Conservation (phyloP, 495 filamentous ascomycete genomes). For the Cercophora sp. region DNA sequence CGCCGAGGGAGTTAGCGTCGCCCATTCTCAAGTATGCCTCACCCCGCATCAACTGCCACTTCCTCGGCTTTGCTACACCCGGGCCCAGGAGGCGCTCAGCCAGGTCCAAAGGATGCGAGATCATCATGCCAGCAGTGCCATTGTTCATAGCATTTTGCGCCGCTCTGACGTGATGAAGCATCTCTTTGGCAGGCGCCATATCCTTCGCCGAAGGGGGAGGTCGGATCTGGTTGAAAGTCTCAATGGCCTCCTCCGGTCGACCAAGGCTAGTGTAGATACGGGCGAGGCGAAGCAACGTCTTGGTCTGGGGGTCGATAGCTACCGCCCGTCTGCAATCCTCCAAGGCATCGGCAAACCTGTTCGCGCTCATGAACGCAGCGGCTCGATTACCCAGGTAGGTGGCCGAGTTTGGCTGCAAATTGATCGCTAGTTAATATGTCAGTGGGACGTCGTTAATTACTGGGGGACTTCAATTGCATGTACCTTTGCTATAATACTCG, state of each 20-base stretch:
- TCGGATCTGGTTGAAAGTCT: conserved; percentile 66
- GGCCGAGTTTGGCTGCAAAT: conserved; percentile 69
- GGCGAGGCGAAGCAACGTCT: conserved; percentile 82
- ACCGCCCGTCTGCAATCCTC: conserved; percentile 79
- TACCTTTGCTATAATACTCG: conserved; percentile 91
- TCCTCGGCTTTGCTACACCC: conserved; percentile 73
- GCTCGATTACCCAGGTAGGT: conserved; percentile 95
- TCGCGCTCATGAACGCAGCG: conserved; percentile 84
- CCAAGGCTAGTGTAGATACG: conserved; percentile 85
- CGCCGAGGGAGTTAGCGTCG: conserved; percentile 79
- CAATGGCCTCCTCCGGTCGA: conserved; percentile 76
- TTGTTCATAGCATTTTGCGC: conserved; percentile 71
- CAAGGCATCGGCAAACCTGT: conserved; percentile 70
- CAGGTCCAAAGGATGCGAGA: conserved; percentile 82
- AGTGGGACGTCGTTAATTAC: conserved; percentile 9
- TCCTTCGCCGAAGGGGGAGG: conserved; percentile 81
- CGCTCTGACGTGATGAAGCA: conserved; percentile 76
- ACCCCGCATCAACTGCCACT: conserved; percentile 88
- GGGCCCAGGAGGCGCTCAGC: conserved; percentile 73
- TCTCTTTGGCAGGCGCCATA: conserved; percentile 69
- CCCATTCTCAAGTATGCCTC: conserved; percentile 96
- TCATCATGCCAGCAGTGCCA: conserved; percentile 82
- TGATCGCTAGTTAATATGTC: conserved; percentile 61
- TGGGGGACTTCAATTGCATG: background rate
- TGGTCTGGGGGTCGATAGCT: conserved; percentile 76